These are phyloP conservation scores for Colletotrichum theobromicola DNA, from an alignment of 2,329 filamentous ascomycete species.

Conservation along the genomic window DNA sequence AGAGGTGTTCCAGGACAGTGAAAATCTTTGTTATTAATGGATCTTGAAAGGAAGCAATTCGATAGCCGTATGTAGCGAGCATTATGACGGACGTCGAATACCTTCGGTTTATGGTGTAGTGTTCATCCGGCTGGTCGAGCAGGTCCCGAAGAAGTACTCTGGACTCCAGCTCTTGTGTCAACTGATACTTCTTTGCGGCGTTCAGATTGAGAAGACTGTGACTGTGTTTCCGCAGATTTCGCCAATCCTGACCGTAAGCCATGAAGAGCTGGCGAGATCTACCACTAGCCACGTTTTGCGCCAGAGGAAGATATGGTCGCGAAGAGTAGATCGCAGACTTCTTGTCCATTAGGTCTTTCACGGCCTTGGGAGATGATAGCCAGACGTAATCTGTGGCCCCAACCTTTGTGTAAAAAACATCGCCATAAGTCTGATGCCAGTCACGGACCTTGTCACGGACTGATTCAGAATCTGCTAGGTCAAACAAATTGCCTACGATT, in stretches of 20 bases:
- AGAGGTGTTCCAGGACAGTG: neutral
- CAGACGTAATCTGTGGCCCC: constrained; percentile 50
- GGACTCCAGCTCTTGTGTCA: neutral
- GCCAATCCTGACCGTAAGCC: constrained; percentile 45
- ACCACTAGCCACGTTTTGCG: neutral
- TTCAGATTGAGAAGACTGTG: constrained; percentile 48
- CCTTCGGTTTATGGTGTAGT: neutral
- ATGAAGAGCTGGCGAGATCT: constrained; percentile 33
- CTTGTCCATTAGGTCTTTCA: constrained; percentile 25
- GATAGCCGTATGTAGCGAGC: neutral
- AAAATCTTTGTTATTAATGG: neutral
- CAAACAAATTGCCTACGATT: neutral
- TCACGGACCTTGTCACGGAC: neutral
- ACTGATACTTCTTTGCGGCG: constrained; percentile 38
- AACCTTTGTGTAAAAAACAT: constrained; percentile 50
- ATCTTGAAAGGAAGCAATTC: constrained; percentile 29
- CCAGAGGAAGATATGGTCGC: neutral
- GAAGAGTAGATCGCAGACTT: neutral
- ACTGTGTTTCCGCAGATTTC: constrained; percentile 48
- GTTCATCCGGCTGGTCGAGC: neutral
- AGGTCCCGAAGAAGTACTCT: neutral
- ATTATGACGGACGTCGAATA: neutral
- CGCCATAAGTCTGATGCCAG: constrained; percentile 49
- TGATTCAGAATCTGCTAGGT: neutral
- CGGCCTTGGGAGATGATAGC: constrained; percentile 49